These are phyloP conservation scores for Adansonia gregorii DNA, from an alignment of 441 rosid genomes.

Conservation along the genomic window DNA sequence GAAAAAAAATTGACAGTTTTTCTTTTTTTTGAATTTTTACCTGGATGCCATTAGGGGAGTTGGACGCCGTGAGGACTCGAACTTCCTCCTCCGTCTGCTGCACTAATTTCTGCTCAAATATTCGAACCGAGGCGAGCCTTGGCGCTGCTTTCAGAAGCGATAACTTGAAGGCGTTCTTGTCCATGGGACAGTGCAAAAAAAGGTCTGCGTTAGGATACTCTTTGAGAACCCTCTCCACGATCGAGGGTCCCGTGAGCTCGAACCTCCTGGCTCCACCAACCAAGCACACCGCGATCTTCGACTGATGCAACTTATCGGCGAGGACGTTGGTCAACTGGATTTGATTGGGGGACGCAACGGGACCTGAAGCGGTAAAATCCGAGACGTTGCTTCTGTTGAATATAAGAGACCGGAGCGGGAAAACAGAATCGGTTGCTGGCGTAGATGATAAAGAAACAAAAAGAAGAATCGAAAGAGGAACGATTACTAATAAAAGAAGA, in stretches of 20 bases:
- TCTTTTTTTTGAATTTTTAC: slow-evolving; percentile 28
- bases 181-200: slow-evolving; percentile 69
- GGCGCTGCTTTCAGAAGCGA: slow-evolving; percentile 60
- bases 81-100: slow-evolving; percentile 49
- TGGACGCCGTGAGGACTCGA: slow-evolving; percentile 70
- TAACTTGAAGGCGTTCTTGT: slow-evolving; percentile 60
- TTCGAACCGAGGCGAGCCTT: slow-evolving; percentile 62
- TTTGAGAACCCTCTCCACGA: slow-evolving; percentile 54
- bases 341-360: slow-evolving; percentile 9
- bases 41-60: slow-evolving; percentile 89
- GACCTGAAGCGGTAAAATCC: not conserved
- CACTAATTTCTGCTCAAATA: slow-evolving; percentile 53
- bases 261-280: slow-evolving; percentile 91
- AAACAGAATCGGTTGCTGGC: slow-evolving; percentile 34
- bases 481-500: slow-evolving; percentile 41
- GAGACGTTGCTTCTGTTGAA: slow-evolving; percentile 29
- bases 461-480: slow-evolving; percentile 44
- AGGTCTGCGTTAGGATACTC: slow-evolving; percentile 77
- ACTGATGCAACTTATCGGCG: slow-evolving; percentile 36
- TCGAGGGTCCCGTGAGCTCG: slow-evolving; percentile 87
- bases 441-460: slow-evolving; percentile 41
- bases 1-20: not conserved
- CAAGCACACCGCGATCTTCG: slow-evolving; percentile 81
- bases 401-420: slow-evolving; percentile 41
- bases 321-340: not conserved